Conservation (phyloP, 257 asterid species). For the Petunia secreta region DNA sequence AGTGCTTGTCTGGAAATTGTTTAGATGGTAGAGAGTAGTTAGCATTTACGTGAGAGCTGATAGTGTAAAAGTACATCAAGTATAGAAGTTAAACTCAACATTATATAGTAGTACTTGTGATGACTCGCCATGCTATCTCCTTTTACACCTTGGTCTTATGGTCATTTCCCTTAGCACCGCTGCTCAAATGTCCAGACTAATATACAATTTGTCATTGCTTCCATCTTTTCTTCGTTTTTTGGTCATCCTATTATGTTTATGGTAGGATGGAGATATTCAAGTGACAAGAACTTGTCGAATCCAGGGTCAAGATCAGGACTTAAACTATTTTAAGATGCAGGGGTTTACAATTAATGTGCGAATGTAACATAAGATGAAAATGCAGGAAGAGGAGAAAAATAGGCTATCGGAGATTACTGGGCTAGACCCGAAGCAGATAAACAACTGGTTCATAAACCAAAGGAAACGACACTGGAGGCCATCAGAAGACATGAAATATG, state of each 20-base stretch:
- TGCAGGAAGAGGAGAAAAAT: conserved; percentile 80
- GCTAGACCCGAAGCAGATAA: conserved; percentile 79
- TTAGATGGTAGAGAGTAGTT: no score
- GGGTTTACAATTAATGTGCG: not conserved
- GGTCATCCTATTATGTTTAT: not conserved
- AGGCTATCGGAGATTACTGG: conserved; percentile 63
- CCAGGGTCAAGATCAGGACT: not conserved
- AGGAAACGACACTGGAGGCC: conserved; percentile 91
- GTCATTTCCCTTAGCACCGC: not conserved
- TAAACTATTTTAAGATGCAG: not conserved
- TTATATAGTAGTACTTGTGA: not conserved
- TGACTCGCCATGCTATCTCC: not conserved
- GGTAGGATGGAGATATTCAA: not conserved
- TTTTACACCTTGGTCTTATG: not conserved
- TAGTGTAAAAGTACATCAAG: no score
- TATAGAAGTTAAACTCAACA: not conserved
- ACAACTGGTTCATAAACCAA: conserved; percentile 90
- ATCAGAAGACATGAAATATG: conserved; percentile 71
- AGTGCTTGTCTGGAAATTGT: not conserved
- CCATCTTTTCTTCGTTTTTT: not conserved
- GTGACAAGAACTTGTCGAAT: not conserved
- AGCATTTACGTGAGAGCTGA: no score
- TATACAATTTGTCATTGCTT: not conserved
- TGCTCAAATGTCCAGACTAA: not conserved
- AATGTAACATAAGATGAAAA: not conserved